These are phyloP conservation scores for Trichoderma brevicompactum DNA, from an alignment of 2,329 filamentous ascomycete genomes.

Conservation along the genomic window DNA sequence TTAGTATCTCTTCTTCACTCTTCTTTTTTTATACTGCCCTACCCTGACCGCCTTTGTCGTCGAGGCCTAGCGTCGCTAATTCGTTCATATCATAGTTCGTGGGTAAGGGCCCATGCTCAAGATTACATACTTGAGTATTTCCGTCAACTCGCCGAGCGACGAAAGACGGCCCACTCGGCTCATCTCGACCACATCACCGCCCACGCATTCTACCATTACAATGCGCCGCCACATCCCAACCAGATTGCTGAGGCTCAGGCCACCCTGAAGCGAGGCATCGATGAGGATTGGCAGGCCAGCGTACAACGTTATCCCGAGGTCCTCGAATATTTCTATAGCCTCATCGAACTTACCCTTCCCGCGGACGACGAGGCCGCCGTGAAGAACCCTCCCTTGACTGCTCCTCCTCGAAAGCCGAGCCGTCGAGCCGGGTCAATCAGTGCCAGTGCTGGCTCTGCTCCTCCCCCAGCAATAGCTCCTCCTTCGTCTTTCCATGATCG, in stretches of 20 bases:
- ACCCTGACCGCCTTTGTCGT: conserved; percentile 16
- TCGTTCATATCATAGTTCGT: conserved; percentile 50
- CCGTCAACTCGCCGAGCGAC: conserved; percentile 62
- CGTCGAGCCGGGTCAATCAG: conserved; percentile 47
- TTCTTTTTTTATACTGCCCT: not conserved
- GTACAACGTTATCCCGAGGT: conserved; percentile 80
- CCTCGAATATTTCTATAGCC: conserved; percentile 77
- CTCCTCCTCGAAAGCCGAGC: conserved; percentile 53
- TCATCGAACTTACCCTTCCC: conserved; percentile 70
- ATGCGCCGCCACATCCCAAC: conserved; percentile 60
- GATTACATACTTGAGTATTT: conserved; percentile 72
- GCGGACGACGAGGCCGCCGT: conserved; percentile 63
- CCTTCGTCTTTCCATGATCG: conserved; percentile 37
- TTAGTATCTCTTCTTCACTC: conserved; percentile 42
- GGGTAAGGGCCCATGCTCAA: conserved; percentile 68
- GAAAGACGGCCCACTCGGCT: conserved; percentile 60
- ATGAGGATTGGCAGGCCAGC: conserved; percentile 76
- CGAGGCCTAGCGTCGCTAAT: conserved; percentile 29
- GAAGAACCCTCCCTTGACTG: conserved; percentile 63
- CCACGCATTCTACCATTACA: conserved; percentile 62
- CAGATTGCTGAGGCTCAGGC: conserved; percentile 68
- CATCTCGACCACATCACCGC: conserved; percentile 61
- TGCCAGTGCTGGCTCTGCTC: conserved; percentile 39
- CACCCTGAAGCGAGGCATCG: conserved; percentile 72
- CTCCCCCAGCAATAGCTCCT: conserved; percentile 30